Conservation (phyloP, 2,329 filamentous ascomycete genomes). For the Periconia sp. region DNA sequence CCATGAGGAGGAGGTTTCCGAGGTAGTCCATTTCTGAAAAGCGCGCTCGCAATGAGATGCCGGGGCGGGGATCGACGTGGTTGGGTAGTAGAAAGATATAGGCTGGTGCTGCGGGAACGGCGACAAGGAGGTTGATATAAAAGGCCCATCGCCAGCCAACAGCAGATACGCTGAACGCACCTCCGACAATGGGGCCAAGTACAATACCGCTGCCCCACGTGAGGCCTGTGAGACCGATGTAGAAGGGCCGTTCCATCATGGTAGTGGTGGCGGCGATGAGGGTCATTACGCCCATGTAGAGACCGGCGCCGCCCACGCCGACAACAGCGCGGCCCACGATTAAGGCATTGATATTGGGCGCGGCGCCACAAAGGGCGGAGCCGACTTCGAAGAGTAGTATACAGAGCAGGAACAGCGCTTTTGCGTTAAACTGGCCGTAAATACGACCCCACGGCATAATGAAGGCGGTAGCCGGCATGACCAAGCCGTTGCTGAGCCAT, state of each 20-base stretch:
- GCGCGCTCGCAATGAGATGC: not conserved
- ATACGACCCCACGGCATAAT: slow-evolving; percentile 10
- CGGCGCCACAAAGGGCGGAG: slow-evolving; percentile 37
- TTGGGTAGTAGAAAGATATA: slow-evolving; percentile 9
- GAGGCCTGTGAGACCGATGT: slow-evolving; percentile 32
- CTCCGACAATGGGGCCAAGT: slow-evolving; percentile 57
- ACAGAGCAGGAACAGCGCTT: slow-evolving; percentile 47
- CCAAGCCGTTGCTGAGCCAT: slow-evolving; percentile 22
- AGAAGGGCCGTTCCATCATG: slow-evolving; percentile 38
- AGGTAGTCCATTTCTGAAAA: slow-evolving; percentile 23
- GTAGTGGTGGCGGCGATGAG: slow-evolving; percentile 34
- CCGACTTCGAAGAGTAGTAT: slow-evolving; percentile 36
- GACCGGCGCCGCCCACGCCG: slow-evolving; percentile 54
- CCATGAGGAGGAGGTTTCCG: slow-evolving; percentile 53
- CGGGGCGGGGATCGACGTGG: slow-evolving; percentile 9
- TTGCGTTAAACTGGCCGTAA: slow-evolving; percentile 52
- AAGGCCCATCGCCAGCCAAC: slow-evolving; percentile 54
- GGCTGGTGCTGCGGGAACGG: slow-evolving; percentile 50
- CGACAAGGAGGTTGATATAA: slow-evolving; percentile 63
- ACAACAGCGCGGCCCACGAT: slow-evolving; percentile 53
- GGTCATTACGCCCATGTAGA: slow-evolving; percentile 47
- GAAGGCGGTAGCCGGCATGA: not conserved
- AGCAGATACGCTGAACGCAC: slow-evolving; percentile 49
- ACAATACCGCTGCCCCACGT: slow-evolving; percentile 53
- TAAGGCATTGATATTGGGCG: slow-evolving; percentile 32